Percentiles rank a stretch among this genome's conserved stretches.
phyloP scores from a whole-genome alignment of 192 early-diverging fungal genomes.

The Coemansia sp. region DNA sequence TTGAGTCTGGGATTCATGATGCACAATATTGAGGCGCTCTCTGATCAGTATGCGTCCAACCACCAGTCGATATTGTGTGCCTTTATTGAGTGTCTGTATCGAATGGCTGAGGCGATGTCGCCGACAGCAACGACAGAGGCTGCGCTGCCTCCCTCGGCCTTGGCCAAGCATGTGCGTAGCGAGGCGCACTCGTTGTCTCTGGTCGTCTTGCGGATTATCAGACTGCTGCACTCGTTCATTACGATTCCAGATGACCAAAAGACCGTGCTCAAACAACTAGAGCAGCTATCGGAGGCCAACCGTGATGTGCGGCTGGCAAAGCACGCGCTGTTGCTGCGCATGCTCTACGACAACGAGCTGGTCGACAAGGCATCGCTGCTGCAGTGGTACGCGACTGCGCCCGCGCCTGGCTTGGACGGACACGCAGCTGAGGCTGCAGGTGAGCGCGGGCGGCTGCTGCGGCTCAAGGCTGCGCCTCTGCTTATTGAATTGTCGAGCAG shows the following conservation, averaged over 20 bases:
- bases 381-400: constrained; percentile 28
- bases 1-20: constrained; percentile 55
- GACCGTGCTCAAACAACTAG: constrained; percentile 41
- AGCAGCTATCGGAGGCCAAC: constrained; percentile 50
- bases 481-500: constrained; percentile 29
- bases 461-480: constrained; percentile 32
- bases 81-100: constrained; percentile 51
- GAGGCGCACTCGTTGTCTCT: constrained; percentile 23
- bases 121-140: neutral
- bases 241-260: constrained; percentile 41
- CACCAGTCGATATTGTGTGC: constrained; percentile 47
- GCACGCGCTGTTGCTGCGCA: constrained; percentile 42
- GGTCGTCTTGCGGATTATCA: constrained; percentile 34
- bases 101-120: constrained; percentile 25
- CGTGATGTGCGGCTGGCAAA: constrained; percentile 17
- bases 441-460: constrained; percentile 37
- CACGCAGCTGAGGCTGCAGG: neutral
- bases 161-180: constrained; percentile 38
- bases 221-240: constrained; percentile 48
- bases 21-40: constrained; percentile 42
- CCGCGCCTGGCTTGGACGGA: constrained; percentile 2
- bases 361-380: constrained; percentile 37
- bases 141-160: constrained; percentile 29
- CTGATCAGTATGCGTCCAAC: constrained; percentile 41
- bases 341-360: constrained; percentile 48